Base-by-base conservation (phyloP, 805 yeast species). In the Gaillardinia entomophila region DNA sequence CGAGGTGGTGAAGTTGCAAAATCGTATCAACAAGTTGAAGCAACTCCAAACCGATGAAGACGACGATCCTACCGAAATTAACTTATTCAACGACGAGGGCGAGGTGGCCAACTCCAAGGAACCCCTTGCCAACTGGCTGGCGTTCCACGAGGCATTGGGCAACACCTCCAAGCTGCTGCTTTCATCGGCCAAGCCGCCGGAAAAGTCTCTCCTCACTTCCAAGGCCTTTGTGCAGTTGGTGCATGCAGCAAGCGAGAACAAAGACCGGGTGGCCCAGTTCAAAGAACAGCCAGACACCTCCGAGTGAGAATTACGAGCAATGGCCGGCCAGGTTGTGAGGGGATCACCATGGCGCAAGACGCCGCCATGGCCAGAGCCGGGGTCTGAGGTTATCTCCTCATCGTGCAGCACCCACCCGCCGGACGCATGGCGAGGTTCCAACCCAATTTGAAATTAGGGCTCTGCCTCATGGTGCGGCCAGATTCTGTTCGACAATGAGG, bases 1-100 rank as follows among this genome's bases (percentile, higher is more conserved):
- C 46, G 92, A 87, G 54, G 67, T 86, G 51, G 89, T 90, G 32
- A 78, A 77, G 46, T 74, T 90, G 60, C 77, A 82, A 49, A 88
- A 88, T 58, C 75, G 84, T 54, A 78, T 90, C 55, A 68, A 74
- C 49, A 79, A 80, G 44, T 71, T 90, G 52, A 77, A 81, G 59
- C 68, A 69, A 35, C 48, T 77, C 44, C 83, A 74, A 49, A 70
- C 67, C 30, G 77, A 70, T 22, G 76, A 69, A 20, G 84, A 75
- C 45, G 78, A 66, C 38, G 77, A 68, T 36, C 68, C 73, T 3
- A 49, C 48, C 26, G 77, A 72, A 43, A 65, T 71, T 37, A 52
- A 62, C 31, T 49, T 73, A 12, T 66, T 69, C 37, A 51, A 53
- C 30, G 71, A 64, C 16, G 41, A 41, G 10, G 65, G 63, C 4